Base-by-base conservation (phyloP, 768 basidiomycete genomes). In the Lentinus tigrinus region DNA sequence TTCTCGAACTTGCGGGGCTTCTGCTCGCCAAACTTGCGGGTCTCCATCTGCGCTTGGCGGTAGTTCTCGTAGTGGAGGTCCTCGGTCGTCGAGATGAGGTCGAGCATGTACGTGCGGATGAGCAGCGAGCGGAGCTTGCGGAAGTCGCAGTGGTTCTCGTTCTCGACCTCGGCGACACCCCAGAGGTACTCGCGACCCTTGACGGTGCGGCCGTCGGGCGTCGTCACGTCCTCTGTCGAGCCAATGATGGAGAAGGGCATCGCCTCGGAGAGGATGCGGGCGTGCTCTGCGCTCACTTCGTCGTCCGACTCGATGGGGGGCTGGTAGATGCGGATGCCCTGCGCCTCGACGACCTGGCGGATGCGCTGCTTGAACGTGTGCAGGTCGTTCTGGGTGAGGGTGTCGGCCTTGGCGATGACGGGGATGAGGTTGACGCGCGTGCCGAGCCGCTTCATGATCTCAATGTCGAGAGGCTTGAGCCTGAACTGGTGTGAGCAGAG, bases 151-250 rank as follows among this genome's bases (percentile, higher is more conserved):
- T 99, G 97, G 72, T 89, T 89, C 78, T 99, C 97, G 72, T 99
- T 98, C 77, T 99, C 97, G 60, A 99, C 96, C 81, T 99, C 97
- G 9, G 97, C 97, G n/a, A 99, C 95, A 81, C 97, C 97, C 97
- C 97, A 99, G 14, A 96, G 85, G 72, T 99, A 99, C 74, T 98
- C 93, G 67, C 97, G 88, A 46, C 97, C 97, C 76, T 98, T 98
- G 70, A 99, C 97, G 34, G 85, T 75, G 56, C 95, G 85, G 11
- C 97, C 97, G 70, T 98, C 96, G 23, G 81, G 76, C 3, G 93
- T 98, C 67, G 84, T 83, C 47, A 99, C 96, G 64, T 99, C 96
- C 69, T 95, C 88, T 0, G 93, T 98, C 23, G 91, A 94, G 31
- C 97, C 97, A 68, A 99, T 98, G 74, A 99, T 98, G 21, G 95